phyloP scores from a whole-genome alignment of 495 filamentous ascomycete genomes.

The Margaritispora aquatica region DNA sequence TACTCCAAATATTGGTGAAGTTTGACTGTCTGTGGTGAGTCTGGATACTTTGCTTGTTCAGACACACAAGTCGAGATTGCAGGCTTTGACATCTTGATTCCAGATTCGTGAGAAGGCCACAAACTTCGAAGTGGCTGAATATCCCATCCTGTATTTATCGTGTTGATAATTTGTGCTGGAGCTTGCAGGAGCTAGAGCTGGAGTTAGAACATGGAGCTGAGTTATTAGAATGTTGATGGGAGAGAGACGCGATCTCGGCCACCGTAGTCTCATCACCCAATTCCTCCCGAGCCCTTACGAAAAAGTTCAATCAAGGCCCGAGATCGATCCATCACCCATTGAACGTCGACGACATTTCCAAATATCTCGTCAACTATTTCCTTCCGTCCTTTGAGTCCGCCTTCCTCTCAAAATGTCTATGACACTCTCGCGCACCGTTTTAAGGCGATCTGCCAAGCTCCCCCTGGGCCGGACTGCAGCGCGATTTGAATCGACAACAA shows the following conservation, averaged over 20 bases:
- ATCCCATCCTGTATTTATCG: too few relatives aligned
- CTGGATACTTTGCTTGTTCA: too few relatives aligned
- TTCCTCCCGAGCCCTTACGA: slow-evolving; percentile 15
- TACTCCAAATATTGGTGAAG: background rate
- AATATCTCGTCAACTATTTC: slow-evolving; percentile 10
- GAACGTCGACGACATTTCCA: slow-evolving; percentile 7
- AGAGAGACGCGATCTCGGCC: background rate
- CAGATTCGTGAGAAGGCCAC: too few relatives aligned
- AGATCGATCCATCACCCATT: slow-evolving; percentile 17
- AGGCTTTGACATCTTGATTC: too few relatives aligned
- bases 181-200: too few relatives aligned
- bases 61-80: too few relatives aligned
- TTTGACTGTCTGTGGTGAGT: too few relatives aligned
- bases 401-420: slow-evolving; percentile 34
- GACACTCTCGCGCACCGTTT: slow-evolving; percentile 33
- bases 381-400: slow-evolving; percentile 9
- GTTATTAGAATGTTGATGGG: too few relatives aligned
- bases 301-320: slow-evolving; percentile 18
- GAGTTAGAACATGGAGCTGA: too few relatives aligned
- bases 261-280: slow-evolving; percentile 1
- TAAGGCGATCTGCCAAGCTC: slow-evolving; percentile 55
- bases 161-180: too few relatives aligned
- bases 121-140: too few relatives aligned
- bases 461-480: slow-evolving; percentile 44
- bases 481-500: slow-evolving; percentile 52